phyloP scores from a whole-genome alignment of 495 filamentous ascomycete species.

The Trichoderma asperelloides region DNA sequence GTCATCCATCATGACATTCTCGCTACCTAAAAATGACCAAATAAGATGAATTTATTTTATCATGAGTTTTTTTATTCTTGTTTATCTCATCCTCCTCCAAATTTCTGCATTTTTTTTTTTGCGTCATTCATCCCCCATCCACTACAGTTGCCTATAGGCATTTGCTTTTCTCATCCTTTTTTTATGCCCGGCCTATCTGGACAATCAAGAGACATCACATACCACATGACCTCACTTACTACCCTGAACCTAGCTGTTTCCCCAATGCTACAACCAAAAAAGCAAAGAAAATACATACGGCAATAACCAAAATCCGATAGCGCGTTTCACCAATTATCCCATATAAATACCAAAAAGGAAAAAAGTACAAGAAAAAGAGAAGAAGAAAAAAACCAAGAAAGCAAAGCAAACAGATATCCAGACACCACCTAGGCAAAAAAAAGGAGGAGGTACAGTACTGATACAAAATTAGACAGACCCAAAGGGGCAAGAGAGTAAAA shows the following conservation, averaged over 20 bases:
- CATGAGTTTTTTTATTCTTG: too few relatives aligned
- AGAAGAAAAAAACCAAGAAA: neutral
- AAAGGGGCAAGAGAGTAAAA: too few relatives aligned
- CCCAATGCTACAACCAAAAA: neutral
- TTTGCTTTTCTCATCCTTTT: neutral
- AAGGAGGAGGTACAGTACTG: neutral
- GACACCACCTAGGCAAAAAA: neutral
- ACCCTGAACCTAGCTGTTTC: neutral
- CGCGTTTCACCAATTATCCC: neutral
- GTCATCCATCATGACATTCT: too few relatives aligned
- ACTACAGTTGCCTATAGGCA: neutral
- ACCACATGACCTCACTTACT: neutral
- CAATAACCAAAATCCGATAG: neutral
- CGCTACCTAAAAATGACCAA: too few relatives aligned
- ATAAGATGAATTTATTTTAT: too few relatives aligned
- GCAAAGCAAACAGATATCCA: neutral
- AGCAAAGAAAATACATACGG: neutral
- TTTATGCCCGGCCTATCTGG: neutral
- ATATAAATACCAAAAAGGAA: neutral
- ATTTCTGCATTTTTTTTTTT: too few relatives aligned
- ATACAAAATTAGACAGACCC: too few relatives aligned
- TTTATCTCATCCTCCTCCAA: too few relatives aligned
- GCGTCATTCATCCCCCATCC: neutral
- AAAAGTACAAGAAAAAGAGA: neutral
- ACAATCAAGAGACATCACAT: neutral